These are phyloP conservation scores for Talaromyces amestolkiae DNA, from an alignment of 2,329 filamentous ascomycete genomes.

Conservation along the genomic window DNA sequence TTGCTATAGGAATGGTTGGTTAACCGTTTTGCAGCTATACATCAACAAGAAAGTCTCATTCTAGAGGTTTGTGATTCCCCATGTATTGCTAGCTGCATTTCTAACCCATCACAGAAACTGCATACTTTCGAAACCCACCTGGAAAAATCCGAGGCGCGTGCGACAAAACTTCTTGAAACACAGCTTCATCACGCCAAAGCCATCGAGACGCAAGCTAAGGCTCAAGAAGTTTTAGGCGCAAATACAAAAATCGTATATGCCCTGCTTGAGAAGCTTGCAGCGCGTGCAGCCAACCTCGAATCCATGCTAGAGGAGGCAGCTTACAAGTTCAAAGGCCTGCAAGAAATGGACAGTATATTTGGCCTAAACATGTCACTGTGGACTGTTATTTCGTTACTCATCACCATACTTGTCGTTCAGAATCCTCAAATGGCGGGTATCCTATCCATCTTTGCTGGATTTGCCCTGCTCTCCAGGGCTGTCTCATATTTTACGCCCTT, in stretches of 20 bases:
- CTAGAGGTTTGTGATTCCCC: constrained; percentile 29
- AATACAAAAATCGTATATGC: constrained; percentile 31
- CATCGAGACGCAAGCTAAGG: constrained; percentile 26
- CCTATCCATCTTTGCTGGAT: constrained; percentile 22
- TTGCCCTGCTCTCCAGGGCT: constrained; percentile 3
- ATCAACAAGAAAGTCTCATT: constrained; percentile 35
- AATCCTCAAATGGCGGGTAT: constrained; percentile 25
- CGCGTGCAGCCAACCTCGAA: constrained; percentile 32
- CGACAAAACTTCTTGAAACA: constrained; percentile 31
- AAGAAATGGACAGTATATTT: constrained; percentile 21
- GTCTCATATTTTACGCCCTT: constrained; percentile 8
- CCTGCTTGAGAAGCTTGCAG: constrained; percentile 31
- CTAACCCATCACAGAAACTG: constrained; percentile 31
- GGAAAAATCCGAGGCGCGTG: constrained; percentile 32
- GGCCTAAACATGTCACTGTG: constrained; percentile 24
- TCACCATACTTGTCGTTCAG: constrained; percentile 26
- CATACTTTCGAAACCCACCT: constrained; percentile 34
- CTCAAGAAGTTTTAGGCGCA: constrained; percentile 29
- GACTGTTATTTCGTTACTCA: constrained; percentile 28
- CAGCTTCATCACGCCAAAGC: constrained; percentile 37
- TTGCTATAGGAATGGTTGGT: constrained; percentile 33
- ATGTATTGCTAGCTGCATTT: not conserved
- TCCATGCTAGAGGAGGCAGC: constrained; percentile 32
- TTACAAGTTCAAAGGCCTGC: constrained; percentile 24
- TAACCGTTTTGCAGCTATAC: constrained; percentile 26